phyloP scores from a whole-genome alignment of 257 asterid genomes.

The Mitragyna speciosa region DNA sequence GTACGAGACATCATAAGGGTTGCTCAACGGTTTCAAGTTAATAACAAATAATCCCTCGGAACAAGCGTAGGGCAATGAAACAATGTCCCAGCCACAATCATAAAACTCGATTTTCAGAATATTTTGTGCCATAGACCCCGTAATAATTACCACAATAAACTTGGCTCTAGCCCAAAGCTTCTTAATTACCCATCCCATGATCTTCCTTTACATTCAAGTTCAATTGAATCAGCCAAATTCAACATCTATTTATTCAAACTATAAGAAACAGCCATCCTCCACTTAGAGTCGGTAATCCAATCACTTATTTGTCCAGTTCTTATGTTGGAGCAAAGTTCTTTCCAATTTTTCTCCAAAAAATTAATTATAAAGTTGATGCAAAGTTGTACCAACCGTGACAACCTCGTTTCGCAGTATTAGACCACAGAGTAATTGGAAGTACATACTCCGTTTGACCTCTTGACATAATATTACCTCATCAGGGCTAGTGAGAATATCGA shows the following conservation, averaged over 20 bases:
- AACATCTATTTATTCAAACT: not conserved
- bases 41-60: not conserved
- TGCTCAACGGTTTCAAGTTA: no score
- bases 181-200: conserved; percentile 4
- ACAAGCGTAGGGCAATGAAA: not conserved
- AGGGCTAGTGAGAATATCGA: no score
- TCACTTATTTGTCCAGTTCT: conserved; percentile 9
- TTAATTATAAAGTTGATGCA: conserved; percentile 6
- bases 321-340: not conserved
- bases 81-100: not conserved
- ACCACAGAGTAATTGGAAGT: conserved; percentile 3
- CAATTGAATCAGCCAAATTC: conserved; percentile 9
- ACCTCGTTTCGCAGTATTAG: conserved; percentile 3
- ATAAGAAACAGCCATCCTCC: not conserved
- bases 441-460: conserved; percentile 11
- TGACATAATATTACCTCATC: not conserved
- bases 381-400: not conserved
- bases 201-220: not conserved
- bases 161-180: not conserved
- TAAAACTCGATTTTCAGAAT: conserved; percentile 1
- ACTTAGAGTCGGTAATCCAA: not conserved
- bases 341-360: conserved; percentile 9
- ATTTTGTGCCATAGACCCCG: conserved; percentile 16
- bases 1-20: no score
- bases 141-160: not conserved